Evolutionary conservation across 192 early-diverging fungal species (phyloP), one percentile per base, ranked within the genome.

Genomic region (Pilaira anomala): DNA sequence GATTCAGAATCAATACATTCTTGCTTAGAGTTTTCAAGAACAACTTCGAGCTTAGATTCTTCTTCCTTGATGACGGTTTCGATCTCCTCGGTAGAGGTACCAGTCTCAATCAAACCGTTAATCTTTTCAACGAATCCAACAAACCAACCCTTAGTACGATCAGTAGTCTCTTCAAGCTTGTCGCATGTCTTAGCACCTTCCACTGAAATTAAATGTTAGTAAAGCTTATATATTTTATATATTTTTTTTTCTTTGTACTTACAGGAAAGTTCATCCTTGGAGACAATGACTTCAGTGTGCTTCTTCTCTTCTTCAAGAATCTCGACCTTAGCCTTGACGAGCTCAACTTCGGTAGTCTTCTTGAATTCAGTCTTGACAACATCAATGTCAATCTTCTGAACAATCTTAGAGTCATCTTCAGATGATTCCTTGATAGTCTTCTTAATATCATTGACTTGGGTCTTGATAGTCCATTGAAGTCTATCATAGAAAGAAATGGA

Each of bases 401-500:
- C 9, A 53, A 26, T 26, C 16, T 30, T 22, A 53, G 28, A 21
- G 12, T 48, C 29, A 30, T 26, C 30, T 25, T 28, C 18, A 7
- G 18, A 44, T 3, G 19, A 48, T 36, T 61, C 60, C 26, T 61
- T 42, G 12, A 61, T 39, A 39, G 60, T 61, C 28, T 30, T 48
- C 12, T 36, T 48, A 5, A 48, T 48, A 2, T 48, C 45, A 7
- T 58, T 39, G 13, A 39, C 18, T 30, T 55, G 51, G 12, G 29
- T 26, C 6, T 65, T 44, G n/a, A 65, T 19, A 29, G 63, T 45
- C 21, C 18, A n/a, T 13, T 39, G 21, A 13, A 55, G 7, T 13
- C 36, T 40, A 16, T 29, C 22, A 18, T 29, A 22, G 42, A 46
- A 21, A 55, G 62, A 45, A 19, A 46, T 33, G 18, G 19, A 36